phyloP scores from a whole-genome alignment of 345 rosid species.

The Leavenworthia alabamica region DNA sequence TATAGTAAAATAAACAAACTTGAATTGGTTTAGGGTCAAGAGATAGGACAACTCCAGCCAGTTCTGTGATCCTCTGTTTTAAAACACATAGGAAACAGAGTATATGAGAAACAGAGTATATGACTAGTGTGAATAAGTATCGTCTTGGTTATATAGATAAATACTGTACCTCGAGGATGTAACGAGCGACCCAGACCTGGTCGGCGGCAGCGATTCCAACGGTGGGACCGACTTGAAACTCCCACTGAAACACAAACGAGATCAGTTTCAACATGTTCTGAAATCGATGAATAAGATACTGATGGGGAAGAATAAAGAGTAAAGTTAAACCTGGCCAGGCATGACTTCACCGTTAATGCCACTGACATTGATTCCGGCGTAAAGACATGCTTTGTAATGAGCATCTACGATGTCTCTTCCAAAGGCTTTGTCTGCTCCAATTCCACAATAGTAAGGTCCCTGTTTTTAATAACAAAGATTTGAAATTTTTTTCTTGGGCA shows the following conservation, averaged over 20 bases:
- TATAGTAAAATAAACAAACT: conserved; percentile 28
- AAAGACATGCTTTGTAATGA: conserved; percentile 84
- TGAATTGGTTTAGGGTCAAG: conserved; percentile 85
- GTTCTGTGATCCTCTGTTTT: conserved; percentile 68
- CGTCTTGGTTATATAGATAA: too few relatives aligned
- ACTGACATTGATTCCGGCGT: conserved; percentile 64
- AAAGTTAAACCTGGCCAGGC: conserved; percentile 58
- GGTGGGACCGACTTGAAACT: conserved; percentile 75
- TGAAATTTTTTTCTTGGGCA: neutral
- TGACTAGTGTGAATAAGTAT: too few relatives aligned
- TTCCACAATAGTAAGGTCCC: conserved; percentile 87
- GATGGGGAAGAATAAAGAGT: too few relatives aligned
- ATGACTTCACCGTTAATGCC: conserved; percentile 87
- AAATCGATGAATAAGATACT: too few relatives aligned
- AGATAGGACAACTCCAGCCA: conserved; percentile 64
- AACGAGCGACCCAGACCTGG: conserved; percentile 72
- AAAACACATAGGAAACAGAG: conserved; percentile 3
- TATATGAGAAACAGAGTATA: neutral
- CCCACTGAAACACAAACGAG: conserved; percentile 48
- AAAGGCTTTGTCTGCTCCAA: conserved; percentile 76
- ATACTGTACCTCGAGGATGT: conserved; percentile 87
- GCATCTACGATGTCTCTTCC: conserved; percentile 72
- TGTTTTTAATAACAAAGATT: neutral
- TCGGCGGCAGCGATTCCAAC: conserved; percentile 74
- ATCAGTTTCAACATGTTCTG: neutral